Evolutionary conservation across 345 rosid genomes (phyloP).

Genomic region (Xanthoceras sorbifolium): DNA sequence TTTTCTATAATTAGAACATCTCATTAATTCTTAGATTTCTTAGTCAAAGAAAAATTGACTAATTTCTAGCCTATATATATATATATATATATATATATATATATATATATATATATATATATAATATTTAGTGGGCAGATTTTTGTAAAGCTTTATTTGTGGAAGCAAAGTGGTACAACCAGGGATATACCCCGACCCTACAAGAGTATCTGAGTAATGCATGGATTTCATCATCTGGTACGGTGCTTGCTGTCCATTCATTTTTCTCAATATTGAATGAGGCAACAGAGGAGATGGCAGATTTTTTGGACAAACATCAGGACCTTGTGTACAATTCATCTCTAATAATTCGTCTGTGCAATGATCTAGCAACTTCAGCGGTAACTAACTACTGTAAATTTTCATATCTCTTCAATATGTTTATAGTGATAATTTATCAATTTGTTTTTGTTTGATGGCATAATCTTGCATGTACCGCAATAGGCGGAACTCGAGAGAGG

Average conservation of each 20-base stretch:
- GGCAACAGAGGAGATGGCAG: conserved; percentile 2
- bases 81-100: too few relatives aligned
- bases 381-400: conserved; percentile 23
- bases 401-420: background rate
- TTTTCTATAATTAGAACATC: background rate
- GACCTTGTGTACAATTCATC: conserved; percentile 38
- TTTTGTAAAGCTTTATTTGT: conserved; percentile 46
- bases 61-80: too few relatives aligned
- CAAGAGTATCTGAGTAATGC: conserved; percentile 48
- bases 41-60: too few relatives aligned
- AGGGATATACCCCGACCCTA: conserved; percentile 39
- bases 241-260: conserved; percentile 35
- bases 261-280: conserved; percentile 26
- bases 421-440: background rate
- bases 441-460: background rate
- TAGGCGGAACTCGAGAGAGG: conserved; percentile 62
- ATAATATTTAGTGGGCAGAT: conserved; percentile 54
- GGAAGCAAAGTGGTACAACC: conserved; percentile 53
- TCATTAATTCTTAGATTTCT: background rate
- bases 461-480: background rate
- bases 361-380: conserved; percentile 47
- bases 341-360: conserved; percentile 49
- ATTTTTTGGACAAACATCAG: conserved; percentile 15
- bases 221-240: conserved; percentile 46
- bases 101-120: too few relatives aligned